These are phyloP conservation scores for Pinus albicaulis DNA, from an alignment of 75 land plant species.

Conservation along the genomic window DNA sequence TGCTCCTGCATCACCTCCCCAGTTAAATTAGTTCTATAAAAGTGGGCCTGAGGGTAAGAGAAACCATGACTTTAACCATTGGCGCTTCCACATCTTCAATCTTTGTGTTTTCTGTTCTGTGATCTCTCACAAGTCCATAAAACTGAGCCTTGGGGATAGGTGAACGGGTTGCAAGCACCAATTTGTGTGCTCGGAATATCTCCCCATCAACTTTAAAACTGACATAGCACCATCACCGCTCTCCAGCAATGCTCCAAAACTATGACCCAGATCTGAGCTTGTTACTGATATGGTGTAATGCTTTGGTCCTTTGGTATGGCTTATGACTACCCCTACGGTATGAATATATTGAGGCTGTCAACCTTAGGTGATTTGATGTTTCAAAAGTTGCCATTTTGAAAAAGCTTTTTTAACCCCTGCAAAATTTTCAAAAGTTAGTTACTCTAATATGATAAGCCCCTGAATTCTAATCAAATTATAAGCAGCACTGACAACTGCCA, in stretches of 20 bases:
- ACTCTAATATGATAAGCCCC: too few species aligned
- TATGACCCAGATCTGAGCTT: constrained; percentile 55
- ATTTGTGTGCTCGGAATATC: constrained; percentile 71
- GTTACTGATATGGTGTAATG: constrained; percentile 53
- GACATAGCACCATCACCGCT: constrained; percentile 52
- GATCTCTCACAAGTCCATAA: constrained; percentile 72
- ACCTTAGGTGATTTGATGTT: constrained; percentile 59
- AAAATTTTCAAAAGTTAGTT: neutral
- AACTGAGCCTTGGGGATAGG: constrained; percentile 88
- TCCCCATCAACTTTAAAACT: constrained; percentile 72
- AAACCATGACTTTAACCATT: constrained; percentile 54
- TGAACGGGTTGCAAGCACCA: constrained; percentile 80
- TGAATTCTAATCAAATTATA: too few species aligned
- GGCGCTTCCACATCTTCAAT: constrained; percentile 73
- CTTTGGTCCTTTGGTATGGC: constrained; percentile 54
- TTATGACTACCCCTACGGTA: constrained; percentile 67
- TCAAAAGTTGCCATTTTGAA: constrained; percentile 47
- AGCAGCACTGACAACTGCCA: too few species aligned
- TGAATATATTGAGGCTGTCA: constrained; percentile 47
- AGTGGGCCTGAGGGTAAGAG: neutral
- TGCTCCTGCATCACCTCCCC: too few species aligned
- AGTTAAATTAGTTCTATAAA: neutral
- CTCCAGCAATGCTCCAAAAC: constrained; percentile 49
- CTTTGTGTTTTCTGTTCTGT: constrained; percentile 43
- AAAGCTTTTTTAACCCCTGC: constrained; percentile 74